These are phyloP conservation scores for Zychaea mexicana DNA, from an alignment of 371 early-diverging fungal species.

Conservation along the genomic window DNA sequence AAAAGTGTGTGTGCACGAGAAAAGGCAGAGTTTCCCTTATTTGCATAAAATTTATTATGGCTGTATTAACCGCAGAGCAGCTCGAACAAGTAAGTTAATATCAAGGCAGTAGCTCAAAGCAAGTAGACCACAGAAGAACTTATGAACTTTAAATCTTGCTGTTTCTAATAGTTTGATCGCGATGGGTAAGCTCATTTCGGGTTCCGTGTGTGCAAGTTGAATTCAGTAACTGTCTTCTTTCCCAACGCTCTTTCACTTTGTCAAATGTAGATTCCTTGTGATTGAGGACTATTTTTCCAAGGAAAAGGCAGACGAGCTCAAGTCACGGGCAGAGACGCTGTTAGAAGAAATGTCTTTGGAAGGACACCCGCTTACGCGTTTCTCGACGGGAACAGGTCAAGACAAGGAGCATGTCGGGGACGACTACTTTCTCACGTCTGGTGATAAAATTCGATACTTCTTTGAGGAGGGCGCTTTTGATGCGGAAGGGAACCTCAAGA, in stretches of 20 bases:
- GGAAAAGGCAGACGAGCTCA: conserved; percentile 31
- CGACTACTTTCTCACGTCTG: conserved; percentile 84
- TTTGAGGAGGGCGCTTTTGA: conserved; percentile 87
- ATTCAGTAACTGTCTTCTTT: background rate
- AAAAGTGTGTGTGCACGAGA: background rate
- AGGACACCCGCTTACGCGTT: conserved; percentile 80
- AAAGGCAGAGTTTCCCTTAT: background rate
- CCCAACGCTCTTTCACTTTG: no score
- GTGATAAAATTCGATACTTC: conserved; percentile 87
- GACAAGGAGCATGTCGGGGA: conserved; percentile 78
- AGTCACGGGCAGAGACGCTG: conserved; percentile 58
- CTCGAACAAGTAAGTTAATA: conserved; percentile 7
- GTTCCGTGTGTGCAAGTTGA: background rate
- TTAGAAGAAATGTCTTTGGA: conserved; percentile 68
- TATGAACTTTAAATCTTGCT: no score
- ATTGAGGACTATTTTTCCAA: conserved; percentile 10
- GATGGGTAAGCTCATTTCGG: conserved; percentile 23
- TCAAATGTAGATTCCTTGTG: background rate
- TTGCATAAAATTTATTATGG: background rate
- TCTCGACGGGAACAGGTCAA: conserved; percentile 69
- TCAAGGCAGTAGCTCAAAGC: no score
- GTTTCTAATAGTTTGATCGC: conserved; percentile 24
- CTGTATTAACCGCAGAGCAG: conserved; percentile 7
- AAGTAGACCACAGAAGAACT: no score
- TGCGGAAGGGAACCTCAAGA: conserved; percentile 59